Conservation (phyloP, 768 basidiomycete genomes). For the Hortiboletus flavorubellus region DNA sequence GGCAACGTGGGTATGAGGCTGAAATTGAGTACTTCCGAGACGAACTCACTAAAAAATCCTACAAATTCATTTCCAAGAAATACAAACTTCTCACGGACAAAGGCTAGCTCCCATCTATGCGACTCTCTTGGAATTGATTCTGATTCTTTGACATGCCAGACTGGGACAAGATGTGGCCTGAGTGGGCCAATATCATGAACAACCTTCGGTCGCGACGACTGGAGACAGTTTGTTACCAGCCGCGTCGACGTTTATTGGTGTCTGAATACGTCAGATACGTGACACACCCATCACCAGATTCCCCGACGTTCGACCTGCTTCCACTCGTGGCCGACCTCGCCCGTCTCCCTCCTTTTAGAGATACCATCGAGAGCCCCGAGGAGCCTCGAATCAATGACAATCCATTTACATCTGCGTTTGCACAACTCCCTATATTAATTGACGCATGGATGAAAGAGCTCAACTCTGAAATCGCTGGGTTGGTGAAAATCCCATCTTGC, state of each 20-base stretch:
- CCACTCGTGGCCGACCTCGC: conserved; percentile 16
- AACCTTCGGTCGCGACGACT: background rate
- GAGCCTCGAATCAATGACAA: background rate
- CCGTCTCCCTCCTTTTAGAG: conserved; percentile 11
- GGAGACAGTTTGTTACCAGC: background rate
- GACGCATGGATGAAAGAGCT: conserved; percentile 10
- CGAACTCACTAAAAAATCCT: background rate
- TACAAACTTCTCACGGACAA: conserved; percentile 10
- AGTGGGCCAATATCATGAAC: conserved; percentile 1
- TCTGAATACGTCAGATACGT: conserved; percentile 11
- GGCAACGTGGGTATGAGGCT: conserved; percentile 9
- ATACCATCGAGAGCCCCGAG: conserved; percentile 4
- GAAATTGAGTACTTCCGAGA: conserved; percentile 7
- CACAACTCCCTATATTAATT: conserved; percentile 8
- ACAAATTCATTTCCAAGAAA: conserved; percentile 6
- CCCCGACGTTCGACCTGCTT: conserved; percentile 4
- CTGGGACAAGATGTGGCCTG: conserved; percentile 10
- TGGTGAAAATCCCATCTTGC: conserved; percentile 9
- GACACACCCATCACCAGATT: conserved; percentile 1
- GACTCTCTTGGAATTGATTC: background rate
- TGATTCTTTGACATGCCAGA: conserved; percentile 2
- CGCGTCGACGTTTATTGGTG: conserved; percentile 7
- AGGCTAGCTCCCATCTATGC: background rate
- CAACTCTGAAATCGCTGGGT: conserved; percentile 1
- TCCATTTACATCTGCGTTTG: conserved; percentile 10